Evolutionary conservation across 495 filamentous ascomycete species (phyloP), one percentile per base, ranked within the genome.

Genomic region (Elasticomyces elasticus): DNA sequence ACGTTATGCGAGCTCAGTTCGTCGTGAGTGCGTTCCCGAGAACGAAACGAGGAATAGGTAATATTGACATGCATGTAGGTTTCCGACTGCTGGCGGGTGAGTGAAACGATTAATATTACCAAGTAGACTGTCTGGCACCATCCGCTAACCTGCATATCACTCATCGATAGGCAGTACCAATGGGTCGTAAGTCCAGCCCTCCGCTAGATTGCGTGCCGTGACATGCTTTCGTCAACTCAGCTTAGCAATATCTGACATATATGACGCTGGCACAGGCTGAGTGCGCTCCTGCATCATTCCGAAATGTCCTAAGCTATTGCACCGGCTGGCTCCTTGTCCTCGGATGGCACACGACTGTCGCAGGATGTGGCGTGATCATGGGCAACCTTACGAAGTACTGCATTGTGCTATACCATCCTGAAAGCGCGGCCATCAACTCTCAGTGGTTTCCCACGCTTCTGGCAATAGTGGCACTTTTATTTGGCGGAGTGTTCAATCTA

Each of bases 101-200:
- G n/a, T n/a, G n/a, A n/a, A n/a, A n/a, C n/a, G n/a, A n/a, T n/a
- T n/a, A n/a, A n/a, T n/a, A n/a, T n/a, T n/a, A n/a, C n/a, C n/a
- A n/a, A n/a, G n/a, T n/a, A n/a, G 43, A 26, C 38, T 52, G 5
- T 13, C 48, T 35, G 9, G 5, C 27, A 49, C 17, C 26, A 51
- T 30, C 7, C 22, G 9, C 6, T 23, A 17, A 51, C 33, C 31
- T 7, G 9, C 22, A 7, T 6, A 7, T 6, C 22, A 51, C 26
- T 12, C 43, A 19, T 25, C 49, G 49, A 37, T 20, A 73, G 75
- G 3, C 75, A 78, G 49, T 78, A 78, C 40, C 74, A 78, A 47
- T 78, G 72, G 74, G 68, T 54, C n/a, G n/a, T n/a, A n/a, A n/a
- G n/a, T n/a, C n/a, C n/a, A n/a, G n/a, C n/a, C n/a, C n/a, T n/a